Evolutionary conservation across 805 yeast genomes (phyloP).

Genomic region (Saccharomycopsis selenospora): DNA sequence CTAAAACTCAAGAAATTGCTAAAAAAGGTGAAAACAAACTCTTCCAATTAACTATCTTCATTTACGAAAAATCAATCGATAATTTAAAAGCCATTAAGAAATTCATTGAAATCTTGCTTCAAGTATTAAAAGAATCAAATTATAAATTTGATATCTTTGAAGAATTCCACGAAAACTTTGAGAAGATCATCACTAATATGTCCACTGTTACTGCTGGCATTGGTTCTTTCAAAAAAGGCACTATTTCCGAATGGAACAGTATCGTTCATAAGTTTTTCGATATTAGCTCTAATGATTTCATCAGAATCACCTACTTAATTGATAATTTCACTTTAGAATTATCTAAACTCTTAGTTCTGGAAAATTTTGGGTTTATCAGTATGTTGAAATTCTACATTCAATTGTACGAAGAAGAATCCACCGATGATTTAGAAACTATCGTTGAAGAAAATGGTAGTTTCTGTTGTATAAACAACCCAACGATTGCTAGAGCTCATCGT

Average conservation of each 20-base stretch:
- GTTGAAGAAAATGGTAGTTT: background rate
- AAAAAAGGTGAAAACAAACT: background rate
- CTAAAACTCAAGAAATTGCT: background rate
- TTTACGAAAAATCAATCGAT: background rate
- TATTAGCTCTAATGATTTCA: background rate
- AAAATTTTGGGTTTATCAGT: background rate
- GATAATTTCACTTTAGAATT: background rate
- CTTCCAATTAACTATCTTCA: background rate
- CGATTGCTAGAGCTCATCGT: background rate
- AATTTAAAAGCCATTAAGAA: background rate
- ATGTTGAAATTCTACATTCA: background rate
- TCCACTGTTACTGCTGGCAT: background rate
- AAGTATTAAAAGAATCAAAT: background rate
- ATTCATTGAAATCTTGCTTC: background rate
- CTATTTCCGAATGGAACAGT: background rate
- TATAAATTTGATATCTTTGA: background rate
- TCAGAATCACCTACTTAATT: constrained; percentile 1
- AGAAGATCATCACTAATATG: background rate
- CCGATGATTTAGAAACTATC: background rate
- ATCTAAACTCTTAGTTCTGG: background rate
- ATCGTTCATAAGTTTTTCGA: background rate
- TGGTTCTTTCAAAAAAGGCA: background rate
- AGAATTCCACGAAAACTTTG: background rate
- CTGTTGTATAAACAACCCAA: background rate
- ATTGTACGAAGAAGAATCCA: background rate